Conservation (phyloP, 768 basidiomycete genomes). For the Rhodotorula graminis region DNA sequence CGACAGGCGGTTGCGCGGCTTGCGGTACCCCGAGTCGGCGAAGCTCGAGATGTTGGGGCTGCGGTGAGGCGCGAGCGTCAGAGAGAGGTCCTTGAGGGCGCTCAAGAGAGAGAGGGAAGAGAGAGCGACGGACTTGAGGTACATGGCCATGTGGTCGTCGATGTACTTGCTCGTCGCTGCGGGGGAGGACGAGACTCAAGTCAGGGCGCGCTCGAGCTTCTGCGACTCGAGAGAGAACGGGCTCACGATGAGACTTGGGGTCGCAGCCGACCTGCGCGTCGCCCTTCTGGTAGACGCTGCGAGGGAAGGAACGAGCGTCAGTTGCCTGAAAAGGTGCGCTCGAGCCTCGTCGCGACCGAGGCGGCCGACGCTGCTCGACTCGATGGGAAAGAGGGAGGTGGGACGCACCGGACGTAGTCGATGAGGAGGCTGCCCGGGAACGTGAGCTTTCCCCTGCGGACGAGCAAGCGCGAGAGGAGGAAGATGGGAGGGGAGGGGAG, state of each 20-base stretch:
- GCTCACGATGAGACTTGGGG: slow-evolving; percentile 50
- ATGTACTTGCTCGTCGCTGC: slow-evolving; percentile 27
- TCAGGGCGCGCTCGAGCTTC: no score
- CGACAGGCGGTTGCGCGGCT: slow-evolving; percentile 18
- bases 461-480: not conserved
- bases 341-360: no score
- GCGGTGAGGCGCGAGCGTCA: no score
- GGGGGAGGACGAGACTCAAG: no score
- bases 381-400: not conserved
- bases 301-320: not conserved
- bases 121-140: not conserved
- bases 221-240: no score
- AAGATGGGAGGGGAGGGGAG: no score
- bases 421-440: slow-evolving; percentile 60
- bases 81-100: not conserved
- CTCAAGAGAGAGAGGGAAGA: no score
- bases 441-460: slow-evolving; percentile 53
- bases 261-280: slow-evolving; percentile 66
- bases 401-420: slow-evolving; percentile 34
- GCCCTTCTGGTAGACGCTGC: slow-evolving; percentile 52
- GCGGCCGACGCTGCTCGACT: not conserved
- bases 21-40: not conserved
- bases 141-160: slow-evolving; percentile 6
- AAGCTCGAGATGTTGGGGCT: slow-evolving; percentile 24
- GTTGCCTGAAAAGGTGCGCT: no score